Conservation (phyloP, 2,329 filamentous ascomycete genomes). For the Calonectria multiphialidica region DNA sequence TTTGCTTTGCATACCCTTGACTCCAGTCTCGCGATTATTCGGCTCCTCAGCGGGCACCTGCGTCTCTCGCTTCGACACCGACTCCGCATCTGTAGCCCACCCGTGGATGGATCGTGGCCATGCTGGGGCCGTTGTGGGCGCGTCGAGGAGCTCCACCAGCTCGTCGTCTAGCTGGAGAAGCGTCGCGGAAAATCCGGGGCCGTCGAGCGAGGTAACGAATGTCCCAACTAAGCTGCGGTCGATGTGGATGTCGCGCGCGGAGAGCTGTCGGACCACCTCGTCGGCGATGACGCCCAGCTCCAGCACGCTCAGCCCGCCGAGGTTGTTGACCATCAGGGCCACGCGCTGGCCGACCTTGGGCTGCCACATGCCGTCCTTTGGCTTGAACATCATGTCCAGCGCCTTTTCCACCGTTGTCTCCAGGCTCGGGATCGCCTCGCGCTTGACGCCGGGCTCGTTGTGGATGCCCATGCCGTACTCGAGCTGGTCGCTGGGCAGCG, state of each 20-base stretch:
- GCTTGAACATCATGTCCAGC: constrained; percentile 37
- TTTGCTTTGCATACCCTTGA: constrained; percentile 25
- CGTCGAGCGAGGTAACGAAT: constrained; percentile 40
- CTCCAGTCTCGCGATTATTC: constrained; percentile 31
- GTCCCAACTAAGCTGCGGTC: constrained; percentile 36
- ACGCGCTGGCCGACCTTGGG: constrained; percentile 29
- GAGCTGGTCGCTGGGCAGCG: constrained; percentile 33
- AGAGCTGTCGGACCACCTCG: constrained; percentile 36
- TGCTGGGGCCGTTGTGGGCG: constrained; percentile 37
- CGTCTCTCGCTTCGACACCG: constrained; percentile 30
- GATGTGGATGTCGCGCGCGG: constrained; percentile 17
- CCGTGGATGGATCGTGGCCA: constrained; percentile 40
- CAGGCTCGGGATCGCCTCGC: constrained; percentile 30
- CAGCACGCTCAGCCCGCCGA: constrained; percentile 39
- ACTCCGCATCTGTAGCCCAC: constrained; percentile 30
- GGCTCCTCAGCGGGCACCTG: constrained; percentile 8
- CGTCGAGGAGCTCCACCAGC: constrained; percentile 33
- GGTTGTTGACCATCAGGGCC: constrained; percentile 40
- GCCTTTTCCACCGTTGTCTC: constrained; percentile 34
- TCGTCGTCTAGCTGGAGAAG: constrained; percentile 37
- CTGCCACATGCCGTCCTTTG: constrained; percentile 40
- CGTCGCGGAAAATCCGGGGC: constrained; percentile 39
- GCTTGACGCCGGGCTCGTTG: constrained; percentile 42
- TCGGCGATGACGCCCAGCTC: constrained; percentile 41
- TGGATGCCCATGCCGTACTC: constrained; percentile 44